These are phyloP conservation scores for Coniosporium apollinis DNA, from an alignment of 495 filamentous ascomycete genomes.

Conservation along the genomic window DNA sequence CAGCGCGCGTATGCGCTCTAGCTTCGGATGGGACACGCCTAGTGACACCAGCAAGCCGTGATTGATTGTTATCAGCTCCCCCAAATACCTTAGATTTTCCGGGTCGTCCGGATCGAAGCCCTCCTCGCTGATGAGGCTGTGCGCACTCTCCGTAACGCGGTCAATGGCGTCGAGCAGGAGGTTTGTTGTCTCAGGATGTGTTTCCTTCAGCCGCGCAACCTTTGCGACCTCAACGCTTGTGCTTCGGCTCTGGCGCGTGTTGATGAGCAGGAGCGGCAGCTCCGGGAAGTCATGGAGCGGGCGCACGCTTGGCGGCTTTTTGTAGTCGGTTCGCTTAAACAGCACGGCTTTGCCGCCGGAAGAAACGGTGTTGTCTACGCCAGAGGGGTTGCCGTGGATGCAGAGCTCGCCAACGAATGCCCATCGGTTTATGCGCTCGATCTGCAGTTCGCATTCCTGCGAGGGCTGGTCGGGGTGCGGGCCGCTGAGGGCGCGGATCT, in stretches of 20 bases:
- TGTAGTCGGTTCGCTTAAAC: conserved; percentile 67
- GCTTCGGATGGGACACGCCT: conserved; percentile 81
- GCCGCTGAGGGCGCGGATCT: conserved; percentile 70
- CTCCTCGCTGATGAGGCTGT: conserved; percentile 46
- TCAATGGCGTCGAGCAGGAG: conserved; percentile 71
- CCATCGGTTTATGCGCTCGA: conserved; percentile 93
- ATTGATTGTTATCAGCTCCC: conserved; percentile 80
- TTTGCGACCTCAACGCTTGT: conserved; percentile 75
- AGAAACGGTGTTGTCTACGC: conserved; percentile 94
- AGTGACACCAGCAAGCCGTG: conserved; percentile 77
- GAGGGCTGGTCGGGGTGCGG: conserved; percentile 78
- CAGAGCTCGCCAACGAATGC: conserved; percentile 93
- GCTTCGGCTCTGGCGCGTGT: conserved; percentile 69
- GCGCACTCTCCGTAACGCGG: conserved; percentile 56
- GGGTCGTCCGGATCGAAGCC: conserved; percentile 43
- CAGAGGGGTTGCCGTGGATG: conserved; percentile 90
- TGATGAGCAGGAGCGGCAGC: conserved; percentile 73
- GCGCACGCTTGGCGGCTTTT: conserved; percentile 57
- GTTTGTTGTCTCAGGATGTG: conserved; percentile 55
- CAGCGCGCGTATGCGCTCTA: conserved; percentile 83
- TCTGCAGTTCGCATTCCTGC: conserved; percentile 63
- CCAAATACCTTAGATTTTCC: conserved; percentile 47
- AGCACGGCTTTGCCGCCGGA: conserved; percentile 84
- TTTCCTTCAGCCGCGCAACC: conserved; percentile 51
- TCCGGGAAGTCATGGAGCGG: conserved; percentile 73